Base-by-base conservation (phyloP, 345 rosid genomes). In the Rhizophora apiculata region DNA sequence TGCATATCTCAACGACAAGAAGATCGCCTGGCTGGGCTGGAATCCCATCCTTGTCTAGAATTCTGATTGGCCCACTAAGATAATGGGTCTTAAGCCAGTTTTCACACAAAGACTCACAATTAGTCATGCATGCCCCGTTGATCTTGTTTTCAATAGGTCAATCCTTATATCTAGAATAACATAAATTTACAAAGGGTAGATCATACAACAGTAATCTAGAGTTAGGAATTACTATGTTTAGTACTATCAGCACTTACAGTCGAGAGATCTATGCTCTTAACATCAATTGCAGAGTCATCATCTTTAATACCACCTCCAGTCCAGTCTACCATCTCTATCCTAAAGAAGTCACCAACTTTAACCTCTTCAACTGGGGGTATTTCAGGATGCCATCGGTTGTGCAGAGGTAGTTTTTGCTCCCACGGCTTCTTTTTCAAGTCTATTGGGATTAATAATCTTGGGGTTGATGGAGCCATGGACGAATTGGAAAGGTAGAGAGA, bases 1-100 rank as follows among this genome's bases (percentile, higher is more conserved):
- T 85, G 68, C 97, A 87, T 67, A 89, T 91, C 77, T 94, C 95
- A 36, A 91, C 95, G 31, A 68, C 84, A 5, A 94, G 96, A 63
- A 89, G 92, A 78, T 91, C 96, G 0, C 95, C 92, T 10, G 95
- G 88, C 78, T 75, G 87, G 0, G 96, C 97, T 4, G 89, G 86
- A 68, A 81, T 71, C 29, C 90, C 95, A 21, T 89, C 83, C 69
- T 72, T 70, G 78, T 91, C 96, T 48, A 81, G 64, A 48, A 91
- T 92, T 65, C 76, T 82, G 43, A 91, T 84, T 0, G 97, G 96
- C 20, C 97, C 97, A 59, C 95, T 91, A 6, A 91, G 80, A 81
- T 85, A 80, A 86, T 94, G 98, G 32, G 69, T 83, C 97, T 94
- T 43, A 2, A 15, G 64, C 6, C 72, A 5, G 64, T 21, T 6